Base-by-base conservation (phyloP, 1,284 basidiomycete genomes). In the Apiotrichum gamsii region DNA sequence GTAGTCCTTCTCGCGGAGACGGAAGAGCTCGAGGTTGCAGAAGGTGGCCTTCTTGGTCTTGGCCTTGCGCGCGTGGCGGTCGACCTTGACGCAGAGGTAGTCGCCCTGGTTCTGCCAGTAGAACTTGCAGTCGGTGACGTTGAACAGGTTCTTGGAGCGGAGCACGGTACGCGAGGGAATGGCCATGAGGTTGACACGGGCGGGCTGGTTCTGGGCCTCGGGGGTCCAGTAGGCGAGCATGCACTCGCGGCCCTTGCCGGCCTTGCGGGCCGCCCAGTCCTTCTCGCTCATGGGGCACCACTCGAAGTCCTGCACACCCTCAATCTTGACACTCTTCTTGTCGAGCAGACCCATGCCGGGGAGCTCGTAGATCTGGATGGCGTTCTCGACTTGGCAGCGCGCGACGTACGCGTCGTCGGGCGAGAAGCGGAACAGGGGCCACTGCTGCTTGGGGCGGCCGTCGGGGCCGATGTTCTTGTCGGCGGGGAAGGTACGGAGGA, bases 81-180 rank as follows among this genome's bases (percentile, higher is more conserved):
- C 95, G 49, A 99, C 95, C 76, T 96, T 97, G 74, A 98, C 95
- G 65, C 95, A 98, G 21, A 99, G 81, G 77, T 90, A 98, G 74
- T 98, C 93, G 42, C 95, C 95, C 70, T 95, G 89, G 65, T 94
- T 95, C 76, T 99, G 95, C 93, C 91, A 99, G 75, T 88, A 87
- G 39, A 99, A 80, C 76, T 97, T 97, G 74, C 93, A 97, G 79
- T 97, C 94, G 4, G 90, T 85, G 44, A 99, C 95, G 69, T 94
- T 94, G 80, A 98, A 98, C 54, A 99, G 73, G 73, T 99, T 98
- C 79, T 98, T 98, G 61, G 93, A 87, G 34, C 95, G 83, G 36
- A 97, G 74, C 53, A 90, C 81, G 43, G 79, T 79, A 44, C 95
- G 83, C 65, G 81, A 84, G 3, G 95, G 95, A 72, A 98, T 85